Base-by-base conservation (phyloP, 2,329 filamentous ascomycete genomes). In the Fusarium globosum region DNA sequence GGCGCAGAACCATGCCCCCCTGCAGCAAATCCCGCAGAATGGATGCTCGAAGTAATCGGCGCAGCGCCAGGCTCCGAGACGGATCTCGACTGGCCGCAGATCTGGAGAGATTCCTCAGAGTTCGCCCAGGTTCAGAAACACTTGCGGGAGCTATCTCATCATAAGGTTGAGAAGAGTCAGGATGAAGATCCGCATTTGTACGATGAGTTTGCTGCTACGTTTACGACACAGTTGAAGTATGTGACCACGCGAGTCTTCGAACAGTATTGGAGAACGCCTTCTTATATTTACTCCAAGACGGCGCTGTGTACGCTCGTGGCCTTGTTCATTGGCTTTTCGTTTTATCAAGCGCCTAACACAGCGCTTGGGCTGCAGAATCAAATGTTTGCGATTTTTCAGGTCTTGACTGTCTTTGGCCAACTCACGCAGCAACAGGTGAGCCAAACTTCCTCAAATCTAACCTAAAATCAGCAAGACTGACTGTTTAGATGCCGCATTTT, bases 321-420 rank as follows among this genome's bases (percentile, higher is more conserved):
- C 0, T 7, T 78, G 1, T 79, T 79, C 4, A 75, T 93, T 66
- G 92, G 91, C 1, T 92, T 93, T 77, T 91, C 89, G 1, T 92
- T 93, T 78, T 91, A 87, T 81, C 86, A 90, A 28, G 86, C 89
- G 15, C 84, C 77, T 0, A 77, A 77, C 2, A 89, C 88, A 0
- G 85, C 88, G n/a, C 89, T 92, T 72, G 92, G 92, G 23, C 83
- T 94, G 15, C 91, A 93, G 76, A 91, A 93, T 78, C 89, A 91
- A 68, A 88, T 94, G 81, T 93, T 94, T 68, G 88, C 91, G 3
- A 90, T 89, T 39, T 85, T 93, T 43, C 88, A 91, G 87, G 83
- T 93, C 55, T 82, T 89, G 58, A 93, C 90, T 13, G 91, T 94
- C 79, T 93, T 94, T 80, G 89, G 89, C 15, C 87, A 89, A 57